Base-by-base conservation (phyloP, 768 basidiomycete species). In the Scleroderma bovista region DNA sequence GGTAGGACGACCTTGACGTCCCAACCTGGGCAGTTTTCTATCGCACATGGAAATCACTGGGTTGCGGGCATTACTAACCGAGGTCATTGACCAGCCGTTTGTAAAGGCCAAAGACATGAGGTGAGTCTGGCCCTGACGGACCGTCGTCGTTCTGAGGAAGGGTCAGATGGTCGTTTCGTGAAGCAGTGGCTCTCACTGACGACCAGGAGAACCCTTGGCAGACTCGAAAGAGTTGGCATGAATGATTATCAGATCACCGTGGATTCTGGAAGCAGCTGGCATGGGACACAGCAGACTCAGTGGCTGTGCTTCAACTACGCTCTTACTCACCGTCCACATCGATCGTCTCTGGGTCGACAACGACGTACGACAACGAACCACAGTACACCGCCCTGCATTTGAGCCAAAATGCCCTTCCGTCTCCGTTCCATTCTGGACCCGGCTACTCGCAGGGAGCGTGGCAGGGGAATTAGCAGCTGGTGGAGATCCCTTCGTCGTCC, bases 401-500 rank as follows among this genome's bases (percentile, higher is more conserved):
- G 9, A 29, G 26, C 26, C 26, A 29, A 29, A 24, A 66, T 66
- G 64, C 64, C 64, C 47, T 66, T 66, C 45, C 64, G 55, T 45
- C 49, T 68, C 12, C 64, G 65, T 1, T 59, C 66, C 23, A 49
- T 55, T 3, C 46, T 62, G 12, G 65, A 64, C 33, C 66, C 69
- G 24, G 55, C 67, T 41, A 60, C 66, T 15, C 65, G 67, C 16
- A 66, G 67, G 3, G 72, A 73, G 55, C 72, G 62, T 44, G 63
- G 67, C 16, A 68, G 70, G 16, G 71, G 72, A 34, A 68, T 68
- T 24, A 73, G 75, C 50, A 90, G 90, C 60, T 86, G 87, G 80
- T 90, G 88, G 88, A 72, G 88, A 48, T 66, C 88, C 57, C 88
- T 88, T 60, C 78, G 87, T n/a, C 90, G 89, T 71, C 85, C 84